Conservation (phyloP, 1,139 yeast genomes). For the Suhomyces atakaporum region DNA sequence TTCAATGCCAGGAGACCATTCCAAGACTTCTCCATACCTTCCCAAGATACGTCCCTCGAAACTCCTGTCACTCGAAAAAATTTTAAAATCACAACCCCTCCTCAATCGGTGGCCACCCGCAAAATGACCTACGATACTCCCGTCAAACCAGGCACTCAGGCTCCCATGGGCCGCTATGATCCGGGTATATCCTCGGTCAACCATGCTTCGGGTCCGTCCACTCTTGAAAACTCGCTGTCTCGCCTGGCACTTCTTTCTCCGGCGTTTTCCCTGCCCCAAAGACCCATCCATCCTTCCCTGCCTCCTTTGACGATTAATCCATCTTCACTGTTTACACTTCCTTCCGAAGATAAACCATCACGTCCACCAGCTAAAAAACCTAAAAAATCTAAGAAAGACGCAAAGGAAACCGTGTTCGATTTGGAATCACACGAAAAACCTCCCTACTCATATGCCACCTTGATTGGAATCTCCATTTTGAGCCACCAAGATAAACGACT, state of each 20-base stretch:
- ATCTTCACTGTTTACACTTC: constrained; percentile 16
- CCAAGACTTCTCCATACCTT: constrained; percentile 19
- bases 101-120: constrained; percentile 25
- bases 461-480: constrained; percentile 91
- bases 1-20: constrained; percentile 20
- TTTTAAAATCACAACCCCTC: constrained; percentile 40
- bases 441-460: constrained; percentile 90
- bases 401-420: constrained; percentile 35
- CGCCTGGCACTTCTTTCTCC: constrained; percentile 41
- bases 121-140: constrained; percentile 23
- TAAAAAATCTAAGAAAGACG: constrained; percentile 30
- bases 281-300: constrained; percentile 1
- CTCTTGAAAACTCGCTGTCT: constrained; percentile 7
- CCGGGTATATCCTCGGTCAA: constrained; percentile 10
- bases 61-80: constrained; percentile 22
- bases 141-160: constrained; percentile 6
- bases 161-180: constrained; percentile 6
- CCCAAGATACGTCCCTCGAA: too few species aligned
- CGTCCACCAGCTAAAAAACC: constrained; percentile 19
- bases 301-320: constrained; percentile 20
- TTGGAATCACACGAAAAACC: constrained; percentile 66
- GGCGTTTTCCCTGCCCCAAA: constrained; percentile 51
- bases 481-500: constrained; percentile 78
- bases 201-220: constrained; percentile 1
- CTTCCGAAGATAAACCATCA: constrained; percentile 4